Evolutionary conservation across 768 basidiomycete species (phyloP).

Genomic region (Gymnopilus dilepis): DNA sequence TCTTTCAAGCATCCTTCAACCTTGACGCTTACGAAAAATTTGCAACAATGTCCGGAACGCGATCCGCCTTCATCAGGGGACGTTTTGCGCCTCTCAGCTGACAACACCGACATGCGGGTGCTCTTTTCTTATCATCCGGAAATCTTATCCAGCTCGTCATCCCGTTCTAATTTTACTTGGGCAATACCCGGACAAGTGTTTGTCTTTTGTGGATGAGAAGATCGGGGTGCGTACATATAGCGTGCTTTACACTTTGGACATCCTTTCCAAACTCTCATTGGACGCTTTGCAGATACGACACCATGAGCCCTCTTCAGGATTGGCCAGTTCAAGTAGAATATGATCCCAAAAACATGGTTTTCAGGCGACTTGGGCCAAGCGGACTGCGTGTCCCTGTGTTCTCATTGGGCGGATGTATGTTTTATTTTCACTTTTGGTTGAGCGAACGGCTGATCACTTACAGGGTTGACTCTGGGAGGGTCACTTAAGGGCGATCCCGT

Average conservation of each 20-base stretch:
- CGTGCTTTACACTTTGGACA: background rate
- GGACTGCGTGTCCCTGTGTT: conserved; percentile 72
- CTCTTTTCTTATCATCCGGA: background rate
- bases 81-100: background rate
- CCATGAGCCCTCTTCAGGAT: conserved; percentile 25
- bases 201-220: background rate
- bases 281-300: background rate
- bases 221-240: background rate
- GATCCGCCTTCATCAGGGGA: background rate
- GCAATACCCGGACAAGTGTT: background rate
- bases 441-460: background rate
- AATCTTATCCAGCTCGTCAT: background rate
- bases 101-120: background rate
- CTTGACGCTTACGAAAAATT: background rate
- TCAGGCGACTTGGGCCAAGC: conserved; percentile 61
- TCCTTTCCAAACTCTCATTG: background rate
- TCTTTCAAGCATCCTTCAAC: background rate
- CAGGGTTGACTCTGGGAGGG: conserved; percentile 57
- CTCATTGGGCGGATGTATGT: conserved; percentile 68
- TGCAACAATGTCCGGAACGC: background rate
- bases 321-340: conserved; percentile 38
- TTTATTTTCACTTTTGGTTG: conserved; percentile 24
- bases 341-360: conserved; percentile 60
- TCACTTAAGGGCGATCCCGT: conserved; percentile 73
- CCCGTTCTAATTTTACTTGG: conserved; percentile 1